Conservation (phyloP, 2,329 filamentous ascomycete species). For the Colletotrichum cereale region DNA sequence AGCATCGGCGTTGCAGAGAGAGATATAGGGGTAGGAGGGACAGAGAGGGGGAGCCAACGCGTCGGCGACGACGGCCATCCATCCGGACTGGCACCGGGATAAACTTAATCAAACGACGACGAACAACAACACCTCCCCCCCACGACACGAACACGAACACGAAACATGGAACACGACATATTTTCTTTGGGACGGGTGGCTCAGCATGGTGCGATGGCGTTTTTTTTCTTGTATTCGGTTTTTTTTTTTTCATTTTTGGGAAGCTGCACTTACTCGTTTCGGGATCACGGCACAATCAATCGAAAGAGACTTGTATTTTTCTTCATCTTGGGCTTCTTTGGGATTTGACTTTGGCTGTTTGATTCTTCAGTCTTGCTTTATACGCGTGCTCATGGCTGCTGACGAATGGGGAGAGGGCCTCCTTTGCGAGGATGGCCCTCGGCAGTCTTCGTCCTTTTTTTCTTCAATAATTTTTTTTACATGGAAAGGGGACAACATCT, state of each 20-base stretch:
- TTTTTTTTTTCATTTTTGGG: neutral
- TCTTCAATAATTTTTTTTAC: neutral
- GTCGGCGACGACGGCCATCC: neutral
- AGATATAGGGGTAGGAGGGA: neutral
- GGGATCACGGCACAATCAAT: constrained; percentile 9
- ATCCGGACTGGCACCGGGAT: constrained; percentile 6
- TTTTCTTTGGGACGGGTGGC: neutral
- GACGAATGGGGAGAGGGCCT: neutral
- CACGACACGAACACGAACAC: constrained; percentile 6
- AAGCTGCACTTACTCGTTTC: constrained; percentile 6
- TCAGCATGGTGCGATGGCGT: constrained; percentile 15
- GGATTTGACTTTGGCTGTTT: neutral
- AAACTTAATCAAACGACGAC: neutral
- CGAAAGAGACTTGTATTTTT: neutral
- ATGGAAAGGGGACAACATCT: constrained; percentile 22
- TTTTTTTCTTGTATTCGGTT: too few species aligned
- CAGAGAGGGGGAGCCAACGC: neutral
- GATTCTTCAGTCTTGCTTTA: neutral
- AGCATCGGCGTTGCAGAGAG: neutral
- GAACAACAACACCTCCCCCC: neutral
- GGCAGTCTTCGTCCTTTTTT: neutral
- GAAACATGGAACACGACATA: constrained; percentile 22
- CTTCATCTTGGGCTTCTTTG: neutral
- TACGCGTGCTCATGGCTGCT: neutral
- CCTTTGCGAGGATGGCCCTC: neutral